These are phyloP conservation scores for Sphaceloma murrayae DNA, from an alignment of 2,329 filamentous ascomycete species.

Conservation along the genomic window DNA sequence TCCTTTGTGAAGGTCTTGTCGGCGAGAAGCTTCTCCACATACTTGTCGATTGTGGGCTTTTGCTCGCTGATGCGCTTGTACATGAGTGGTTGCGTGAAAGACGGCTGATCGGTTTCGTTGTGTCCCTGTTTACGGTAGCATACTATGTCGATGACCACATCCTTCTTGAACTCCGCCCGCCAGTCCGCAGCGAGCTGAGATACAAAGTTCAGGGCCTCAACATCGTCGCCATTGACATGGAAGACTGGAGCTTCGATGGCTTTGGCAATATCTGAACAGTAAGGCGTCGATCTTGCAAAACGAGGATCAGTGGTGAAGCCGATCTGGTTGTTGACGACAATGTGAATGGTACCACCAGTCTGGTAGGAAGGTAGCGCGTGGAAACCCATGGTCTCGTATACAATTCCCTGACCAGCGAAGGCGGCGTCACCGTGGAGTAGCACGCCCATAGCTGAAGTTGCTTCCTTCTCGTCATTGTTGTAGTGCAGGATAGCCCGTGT, in stretches of 20 bases:
- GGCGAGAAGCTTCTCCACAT: constrained; percentile 79
- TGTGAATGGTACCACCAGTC: constrained; percentile 91
- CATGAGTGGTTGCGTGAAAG: constrained; percentile 99
- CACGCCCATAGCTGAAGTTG: constrained; percentile 86
- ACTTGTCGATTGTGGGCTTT: constrained; percentile 76
- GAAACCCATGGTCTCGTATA: constrained; percentile 98
- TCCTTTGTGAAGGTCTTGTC: constrained; percentile 95
- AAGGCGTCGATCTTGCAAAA: constrained; percentile 92
- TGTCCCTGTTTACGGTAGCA: constrained; percentile 99
- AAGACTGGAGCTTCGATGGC: constrained; percentile 97
- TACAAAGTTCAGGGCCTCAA: constrained; percentile 96
- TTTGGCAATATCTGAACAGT: constrained; percentile 99
- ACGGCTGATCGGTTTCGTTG: constrained; percentile 98
- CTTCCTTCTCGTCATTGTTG: constrained; percentile 89
- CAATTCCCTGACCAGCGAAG: constrained; percentile 90
- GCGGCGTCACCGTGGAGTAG: constrained; percentile 95
- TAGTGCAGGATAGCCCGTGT: constrained; percentile 97
- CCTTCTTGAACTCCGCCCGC: constrained; percentile 97
- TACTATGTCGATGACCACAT: constrained; percentile 95
- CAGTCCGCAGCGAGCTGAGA: constrained; percentile 95
- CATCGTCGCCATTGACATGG: constrained; percentile 98
- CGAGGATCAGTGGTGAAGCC: constrained; percentile 98
- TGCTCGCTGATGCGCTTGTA: constrained; percentile 94
- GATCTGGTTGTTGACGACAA: constrained; percentile 99
- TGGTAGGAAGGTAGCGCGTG: constrained; percentile 92